A percentile compares a stretch with the other conserved stretches of the same genome.
Conservation (phyloP, 306 rosid species). For the Abrus pulchellus region DNA sequence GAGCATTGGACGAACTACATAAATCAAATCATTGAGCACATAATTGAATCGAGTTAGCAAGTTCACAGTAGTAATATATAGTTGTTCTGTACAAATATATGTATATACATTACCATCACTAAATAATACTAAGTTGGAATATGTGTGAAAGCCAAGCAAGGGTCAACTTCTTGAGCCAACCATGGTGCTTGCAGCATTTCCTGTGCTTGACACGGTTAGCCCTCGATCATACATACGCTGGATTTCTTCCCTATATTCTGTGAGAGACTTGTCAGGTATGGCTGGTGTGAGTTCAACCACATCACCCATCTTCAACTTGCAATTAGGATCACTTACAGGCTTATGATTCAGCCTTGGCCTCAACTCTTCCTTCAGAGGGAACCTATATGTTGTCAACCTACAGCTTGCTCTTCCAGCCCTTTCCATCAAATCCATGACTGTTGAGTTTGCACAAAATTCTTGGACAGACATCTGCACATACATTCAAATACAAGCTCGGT, state of each 20-base stretch:
- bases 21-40: slow-evolving; percentile 50
- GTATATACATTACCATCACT: slow-evolving; percentile 46
- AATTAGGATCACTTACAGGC: slow-evolving; percentile 72
- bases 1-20: slow-evolving; percentile 33
- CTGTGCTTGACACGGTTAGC: slow-evolving; percentile 58
- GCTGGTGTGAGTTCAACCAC: slow-evolving; percentile 88
- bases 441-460: slow-evolving; percentile 80
- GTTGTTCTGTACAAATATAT: slow-evolving; percentile 60
- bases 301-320: slow-evolving; percentile 95
- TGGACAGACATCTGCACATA: slow-evolving; percentile 94
- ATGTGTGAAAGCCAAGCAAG: slow-evolving; percentile 6
- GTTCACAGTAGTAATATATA: slow-evolving; percentile 45
- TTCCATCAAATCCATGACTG: slow-evolving; percentile 76
- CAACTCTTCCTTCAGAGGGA: slow-evolving; percentile 88
- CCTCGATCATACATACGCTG: slow-evolving; percentile 94
- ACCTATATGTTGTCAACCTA: slow-evolving; percentile 76
- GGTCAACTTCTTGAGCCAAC: slow-evolving; percentile 75
- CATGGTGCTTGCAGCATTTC: slow-evolving; percentile 60
- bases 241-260: slow-evolving; percentile 93
- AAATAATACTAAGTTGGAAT: slow-evolving; percentile 24
- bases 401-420: slow-evolving; percentile 75
- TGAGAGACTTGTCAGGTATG: slow-evolving; percentile 76
- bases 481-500: not conserved
- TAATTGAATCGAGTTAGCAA: slow-evolving; percentile 58
- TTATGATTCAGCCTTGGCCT: slow-evolving; percentile 88